Evolutionary conservation across 2,329 filamentous ascomycete species (phyloP).

Genomic region (Colletotrichum sp.): DNA sequence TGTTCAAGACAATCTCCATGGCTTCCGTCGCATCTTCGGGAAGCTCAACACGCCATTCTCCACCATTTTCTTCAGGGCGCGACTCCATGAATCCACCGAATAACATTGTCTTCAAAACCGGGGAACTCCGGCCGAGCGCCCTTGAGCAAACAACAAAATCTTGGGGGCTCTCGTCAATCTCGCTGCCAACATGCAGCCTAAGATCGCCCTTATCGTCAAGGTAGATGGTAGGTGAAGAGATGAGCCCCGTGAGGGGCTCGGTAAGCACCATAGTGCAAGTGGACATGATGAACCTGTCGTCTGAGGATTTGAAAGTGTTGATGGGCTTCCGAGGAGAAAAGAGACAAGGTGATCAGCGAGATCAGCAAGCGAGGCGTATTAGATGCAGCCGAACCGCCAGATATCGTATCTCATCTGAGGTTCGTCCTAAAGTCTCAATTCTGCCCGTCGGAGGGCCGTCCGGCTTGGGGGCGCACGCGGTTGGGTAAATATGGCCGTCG

Average conservation of each 20-base stretch:
- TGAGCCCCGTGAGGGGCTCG: background rate
- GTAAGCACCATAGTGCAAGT: conserved; percentile 1
- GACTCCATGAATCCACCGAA: conserved; percentile 29
- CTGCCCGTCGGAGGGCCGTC: background rate
- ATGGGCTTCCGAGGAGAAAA: background rate
- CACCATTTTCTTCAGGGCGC: background rate
- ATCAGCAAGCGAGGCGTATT: background rate
- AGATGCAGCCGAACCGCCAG: background rate
- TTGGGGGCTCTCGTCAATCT: conserved; percentile 1
- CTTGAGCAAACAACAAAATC: conserved; percentile 28
- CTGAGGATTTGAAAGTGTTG: background rate
- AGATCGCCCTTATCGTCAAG: conserved; percentile 7
- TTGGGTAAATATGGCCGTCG: background rate
- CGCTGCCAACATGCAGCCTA: background rate
- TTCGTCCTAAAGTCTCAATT: background rate
- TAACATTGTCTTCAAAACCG: conserved; percentile 27
- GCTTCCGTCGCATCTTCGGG: conserved; percentile 35
- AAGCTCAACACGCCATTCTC: conserved; percentile 28
- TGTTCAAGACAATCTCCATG: conserved; percentile 32
- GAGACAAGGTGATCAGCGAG: background rate
- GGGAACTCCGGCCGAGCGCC: conserved; percentile 26
- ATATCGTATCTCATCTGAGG: background rate
- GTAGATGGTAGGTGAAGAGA: conserved; percentile 7
- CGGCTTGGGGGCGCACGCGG: background rate
- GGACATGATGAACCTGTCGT: background rate